Evolutionary conservation across 768 basidiomycete species (phyloP).

Genomic region (Lentinula lateritia): DNA sequence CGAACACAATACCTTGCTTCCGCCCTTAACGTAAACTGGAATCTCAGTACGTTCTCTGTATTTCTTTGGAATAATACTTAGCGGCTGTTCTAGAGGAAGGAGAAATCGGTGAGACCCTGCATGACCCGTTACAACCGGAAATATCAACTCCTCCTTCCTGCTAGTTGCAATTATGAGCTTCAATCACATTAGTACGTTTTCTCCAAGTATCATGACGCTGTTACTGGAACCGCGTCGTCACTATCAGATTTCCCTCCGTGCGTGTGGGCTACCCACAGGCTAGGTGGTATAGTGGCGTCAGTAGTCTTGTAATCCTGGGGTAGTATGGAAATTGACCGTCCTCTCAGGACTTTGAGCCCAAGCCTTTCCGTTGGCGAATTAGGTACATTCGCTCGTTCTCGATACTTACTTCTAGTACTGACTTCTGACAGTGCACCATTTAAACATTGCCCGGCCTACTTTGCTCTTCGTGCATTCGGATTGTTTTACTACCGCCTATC

Average conservation of each 20-base stretch:
- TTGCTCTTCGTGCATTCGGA: slow-evolving; percentile 27
- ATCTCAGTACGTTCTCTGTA: slow-evolving; percentile 19
- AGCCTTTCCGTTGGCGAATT: slow-evolving; percentile 14
- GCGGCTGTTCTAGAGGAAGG: slow-evolving; percentile 20
- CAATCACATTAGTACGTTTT: slow-evolving; percentile 34
- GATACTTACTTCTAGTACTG: neutral
- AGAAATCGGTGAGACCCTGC: slow-evolving; percentile 28
- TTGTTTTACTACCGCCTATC: slow-evolving; percentile 20
- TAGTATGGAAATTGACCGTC: neutral
- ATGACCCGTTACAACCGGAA: neutral
- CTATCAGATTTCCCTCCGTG: slow-evolving; percentile 28
- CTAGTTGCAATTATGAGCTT: slow-evolving; percentile 36
- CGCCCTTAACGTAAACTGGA: slow-evolving; percentile 21
- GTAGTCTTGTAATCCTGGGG: slow-evolving; percentile 5
- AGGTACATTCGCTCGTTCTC: slow-evolving; percentile 5
- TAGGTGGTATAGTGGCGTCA: slow-evolving; percentile 36
- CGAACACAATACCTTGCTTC: slow-evolving; percentile 30
- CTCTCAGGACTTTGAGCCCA: slow-evolving; percentile 13
- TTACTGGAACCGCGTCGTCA: neutral
- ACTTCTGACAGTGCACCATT: slow-evolving; percentile 25
- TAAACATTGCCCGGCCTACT: slow-evolving; percentile 25
- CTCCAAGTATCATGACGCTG: neutral
- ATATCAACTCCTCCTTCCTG: neutral
- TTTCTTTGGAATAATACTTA: neutral
- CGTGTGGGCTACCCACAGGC: slow-evolving; percentile 34